Evolutionary conservation across 768 basidiomycete genomes (phyloP), one percentile per base, ranked within the genome.

Genomic region (Holtermanniella nyarrowii): DNA sequence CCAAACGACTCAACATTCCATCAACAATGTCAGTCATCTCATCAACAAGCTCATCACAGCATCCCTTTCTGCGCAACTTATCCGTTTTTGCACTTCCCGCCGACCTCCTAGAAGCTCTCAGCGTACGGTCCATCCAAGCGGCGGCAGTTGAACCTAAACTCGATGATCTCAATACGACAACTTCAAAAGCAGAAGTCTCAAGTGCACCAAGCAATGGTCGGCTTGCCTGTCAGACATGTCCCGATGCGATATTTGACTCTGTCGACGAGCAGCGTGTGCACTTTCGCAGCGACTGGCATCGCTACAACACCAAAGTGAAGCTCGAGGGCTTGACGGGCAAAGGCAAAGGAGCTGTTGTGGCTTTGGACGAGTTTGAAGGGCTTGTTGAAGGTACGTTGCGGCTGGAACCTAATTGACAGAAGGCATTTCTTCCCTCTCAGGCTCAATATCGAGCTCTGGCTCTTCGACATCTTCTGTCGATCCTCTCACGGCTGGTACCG

Each of bases 281-380:
- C 72, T 95, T 86, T 69, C 81, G 82, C 59, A 87, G 86, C 10
- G 93, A 99, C 71, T 97, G 93, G 95, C 93, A 99, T 77, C 80
- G 90, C 52, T 97, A 93, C 74, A 97, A 97, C 69, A 86, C 90
- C 59, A 95, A 93, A 73, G 78, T 80, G 44, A 82, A 82, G 50
- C 73, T 89, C 45, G 55, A 52, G 26, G 42, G 60, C 24, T 74
- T 76, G 46, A 83, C 48, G 22, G 60, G 58, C 25, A 51, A 41
- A 47, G 55, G n/a, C 48, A 48, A 14, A 46, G 83, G 4, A 10
- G 74, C 76, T 20, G 71, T 82, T 22, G 80, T 89, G 20, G 74
- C 80, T 0, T 86, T 88, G 65, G 66, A 77, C 23, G 78, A 81
- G 16, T 99, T 93, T 62, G 74, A 79, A 20, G 78, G 81, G 49